These are phyloP conservation scores for Nakaseomyces kungkrabaensis DNA, from an alignment of 1,139 yeast genomes.

Conservation along the genomic window DNA sequence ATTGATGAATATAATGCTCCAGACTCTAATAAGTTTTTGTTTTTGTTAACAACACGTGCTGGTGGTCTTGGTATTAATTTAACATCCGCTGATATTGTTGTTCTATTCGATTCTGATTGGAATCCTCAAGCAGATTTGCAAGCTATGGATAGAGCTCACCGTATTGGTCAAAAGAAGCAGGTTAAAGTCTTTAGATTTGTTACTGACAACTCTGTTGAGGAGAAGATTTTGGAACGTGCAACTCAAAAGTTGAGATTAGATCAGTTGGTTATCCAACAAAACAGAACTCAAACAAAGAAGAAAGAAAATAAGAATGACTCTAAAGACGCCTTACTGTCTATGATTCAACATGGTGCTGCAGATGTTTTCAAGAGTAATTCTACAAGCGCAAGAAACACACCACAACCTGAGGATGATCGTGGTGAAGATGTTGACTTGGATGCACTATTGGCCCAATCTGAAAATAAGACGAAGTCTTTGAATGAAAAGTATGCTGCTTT, in stretches of 20 bases:
- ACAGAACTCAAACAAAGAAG: constrained; percentile 44
- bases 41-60: constrained; percentile 90
- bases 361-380: constrained; percentile 52
- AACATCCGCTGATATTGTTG: constrained; percentile 86
- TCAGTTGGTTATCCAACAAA: constrained; percentile 93
- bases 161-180: constrained; percentile 96
- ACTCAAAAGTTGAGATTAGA: constrained; percentile 88
- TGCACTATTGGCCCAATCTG: constrained; percentile 63
- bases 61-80: constrained; percentile 96
- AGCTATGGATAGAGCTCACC: constrained; percentile 98
- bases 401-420: constrained; percentile 29
- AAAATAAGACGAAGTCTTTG: constrained; percentile 65
- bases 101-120: constrained; percentile 93
- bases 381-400: constrained; percentile 19
- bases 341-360: constrained; percentile 97
- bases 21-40: constrained; percentile 71
- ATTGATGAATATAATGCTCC: constrained; percentile 88
- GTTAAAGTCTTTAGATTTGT: constrained; percentile 86
- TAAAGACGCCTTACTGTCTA: constrained; percentile 78
- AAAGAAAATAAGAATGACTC: constrained; percentile 43
- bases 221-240: constrained; percentile 89
- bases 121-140: constrained; percentile 98
- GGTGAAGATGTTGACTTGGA: constrained; percentile 64
- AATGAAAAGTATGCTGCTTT: constrained; percentile 73
- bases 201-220: constrained; percentile 94